Evolutionary conservation across 2,329 filamentous ascomycete genomes (phyloP).

Genomic region (Ilyonectria mors-panacis): DNA sequence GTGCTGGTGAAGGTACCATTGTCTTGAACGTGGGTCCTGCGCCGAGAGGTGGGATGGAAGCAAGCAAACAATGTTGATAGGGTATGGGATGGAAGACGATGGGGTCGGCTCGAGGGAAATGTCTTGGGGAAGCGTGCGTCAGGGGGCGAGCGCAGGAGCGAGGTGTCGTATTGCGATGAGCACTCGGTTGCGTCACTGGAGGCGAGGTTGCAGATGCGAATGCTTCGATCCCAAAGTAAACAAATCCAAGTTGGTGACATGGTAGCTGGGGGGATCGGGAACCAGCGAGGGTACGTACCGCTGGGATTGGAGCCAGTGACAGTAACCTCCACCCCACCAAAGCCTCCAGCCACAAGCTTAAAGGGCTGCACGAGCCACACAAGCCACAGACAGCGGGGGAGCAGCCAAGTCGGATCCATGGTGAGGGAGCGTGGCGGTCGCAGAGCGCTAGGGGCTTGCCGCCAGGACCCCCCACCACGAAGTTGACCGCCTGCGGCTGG

Average conservation of each 20-base stretch:
- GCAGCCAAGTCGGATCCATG: conserved; percentile 24
- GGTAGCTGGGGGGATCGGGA: conserved; percentile 43
- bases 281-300: neutral
- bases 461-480: conserved; percentile 31
- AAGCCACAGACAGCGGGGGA: conserved; percentile 33
- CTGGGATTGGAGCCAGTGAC: neutral
- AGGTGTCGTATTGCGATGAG: conserved; percentile 27
- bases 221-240: conserved; percentile 43
- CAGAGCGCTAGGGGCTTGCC: conserved; percentile 43
- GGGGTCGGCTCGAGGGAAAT: neutral
- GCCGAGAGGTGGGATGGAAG: conserved; percentile 34
- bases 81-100: conserved; percentile 20
- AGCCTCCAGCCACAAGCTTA: conserved; percentile 22
- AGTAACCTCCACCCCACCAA: neutral
- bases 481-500: conserved; percentile 10
- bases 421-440: conserved; percentile 38
- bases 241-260: conserved; percentile 34
- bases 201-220: conserved; percentile 39
- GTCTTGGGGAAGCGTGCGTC: conserved; percentile 16
- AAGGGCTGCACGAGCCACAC: conserved; percentile 27
- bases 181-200: conserved; percentile 36
- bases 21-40: conserved; percentile 48
- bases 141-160: conserved; percentile 18
- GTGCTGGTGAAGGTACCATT: conserved; percentile 52
- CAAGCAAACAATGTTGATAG: conserved; percentile 38